A percentile compares a stretch with the other conserved stretches of the same genome.
Conservation (phyloP, 768 basidiomycete genomes). For the Russula foetens region DNA sequence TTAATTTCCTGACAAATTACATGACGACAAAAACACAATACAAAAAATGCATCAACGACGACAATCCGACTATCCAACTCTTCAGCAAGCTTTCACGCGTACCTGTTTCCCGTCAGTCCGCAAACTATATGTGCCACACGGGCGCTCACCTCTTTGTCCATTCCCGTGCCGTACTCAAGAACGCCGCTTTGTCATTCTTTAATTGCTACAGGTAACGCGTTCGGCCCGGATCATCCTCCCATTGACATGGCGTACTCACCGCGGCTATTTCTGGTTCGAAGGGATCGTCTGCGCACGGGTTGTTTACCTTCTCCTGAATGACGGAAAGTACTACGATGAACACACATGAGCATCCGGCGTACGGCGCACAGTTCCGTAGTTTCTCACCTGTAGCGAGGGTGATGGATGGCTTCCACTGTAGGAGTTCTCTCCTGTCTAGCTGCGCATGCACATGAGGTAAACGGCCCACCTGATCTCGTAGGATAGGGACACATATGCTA, state of each 20-base stretch:
- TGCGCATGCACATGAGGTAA: not conserved
- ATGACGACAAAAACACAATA: too few relatives aligned
- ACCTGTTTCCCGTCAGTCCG: constrained; percentile 3
- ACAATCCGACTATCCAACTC: too few relatives aligned
- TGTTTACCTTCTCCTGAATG: constrained; percentile 80
- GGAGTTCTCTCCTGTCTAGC: constrained; percentile 4
- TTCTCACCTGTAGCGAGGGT: constrained; percentile 57
- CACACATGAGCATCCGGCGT: not conserved
- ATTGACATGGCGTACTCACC: constrained; percentile 33
- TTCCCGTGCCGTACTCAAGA: constrained; percentile 70
- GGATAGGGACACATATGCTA: constrained; percentile 73
- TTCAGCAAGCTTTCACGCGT: too few relatives aligned
- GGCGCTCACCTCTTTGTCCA: constrained; percentile 69
- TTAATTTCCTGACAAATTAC: too few relatives aligned
- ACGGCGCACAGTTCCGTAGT: not conserved
- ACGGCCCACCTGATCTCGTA: constrained; percentile 67
- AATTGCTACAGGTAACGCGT: constrained; percentile 39
- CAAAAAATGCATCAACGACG: too few relatives aligned
- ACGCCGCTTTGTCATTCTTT: constrained; percentile 71
- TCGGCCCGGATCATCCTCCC: not conserved
- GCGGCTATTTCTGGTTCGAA: constrained; percentile 84
- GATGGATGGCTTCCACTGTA: constrained; percentile 80
- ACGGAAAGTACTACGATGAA: constrained; percentile 51
- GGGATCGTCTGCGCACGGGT: constrained; percentile 82
- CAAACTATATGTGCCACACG: not conserved